A percentile compares a stretch with the other conserved stretches of the same genome.
These are phyloP conservation scores for Boletus smithii DNA, from an alignment of 1,284 basidiomycete species.

Conservation along the genomic window DNA sequence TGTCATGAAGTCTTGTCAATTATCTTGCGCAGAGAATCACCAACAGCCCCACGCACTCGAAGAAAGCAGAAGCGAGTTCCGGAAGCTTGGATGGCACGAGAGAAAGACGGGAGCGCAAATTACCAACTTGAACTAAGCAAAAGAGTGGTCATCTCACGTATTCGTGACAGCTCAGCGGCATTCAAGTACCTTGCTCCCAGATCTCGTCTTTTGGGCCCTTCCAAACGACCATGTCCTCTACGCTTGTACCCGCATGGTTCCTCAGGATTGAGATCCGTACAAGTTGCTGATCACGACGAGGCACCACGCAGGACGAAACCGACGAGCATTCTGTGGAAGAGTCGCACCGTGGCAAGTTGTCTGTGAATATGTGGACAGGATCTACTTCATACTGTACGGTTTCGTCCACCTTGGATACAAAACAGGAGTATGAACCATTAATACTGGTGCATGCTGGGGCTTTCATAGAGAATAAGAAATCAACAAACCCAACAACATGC, in stretches of 20 bases:
- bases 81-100: slow-evolving; percentile 49
- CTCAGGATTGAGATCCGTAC: slow-evolving; percentile 43
- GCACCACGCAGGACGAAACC: slow-evolving; percentile 44
- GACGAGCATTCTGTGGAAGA: slow-evolving; percentile 37
- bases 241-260: neutral
- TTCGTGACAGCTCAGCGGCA: neutral
- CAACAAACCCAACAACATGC: slow-evolving; percentile 18
- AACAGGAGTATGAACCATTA: slow-evolving; percentile 40
- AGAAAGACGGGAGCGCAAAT: slow-evolving; percentile 42
- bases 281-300: slow-evolving; percentile 44
- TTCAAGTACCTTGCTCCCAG: slow-evolving; percentile 60
- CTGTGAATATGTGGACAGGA: slow-evolving; percentile 49
- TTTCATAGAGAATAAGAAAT: slow-evolving; percentile 23
- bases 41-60: slow-evolving; percentile 42
- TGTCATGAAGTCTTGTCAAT: slow-evolving; percentile 25
- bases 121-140: slow-evolving; percentile 53
- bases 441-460: slow-evolving; percentile 10
- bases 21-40: neutral
- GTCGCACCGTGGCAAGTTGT: slow-evolving; percentile 35
- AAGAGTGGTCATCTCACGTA: neutral
- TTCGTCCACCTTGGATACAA: slow-evolving; percentile 33
- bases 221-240: slow-evolving; percentile 53
- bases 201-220: slow-evolving; percentile 65
- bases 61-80: slow-evolving; percentile 36
- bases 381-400: slow-evolving; percentile 47